Evolutionary conservation across 2,329 filamentous ascomycete species (phyloP).

Genomic region (Trichoderma cornu-damae): DNA sequence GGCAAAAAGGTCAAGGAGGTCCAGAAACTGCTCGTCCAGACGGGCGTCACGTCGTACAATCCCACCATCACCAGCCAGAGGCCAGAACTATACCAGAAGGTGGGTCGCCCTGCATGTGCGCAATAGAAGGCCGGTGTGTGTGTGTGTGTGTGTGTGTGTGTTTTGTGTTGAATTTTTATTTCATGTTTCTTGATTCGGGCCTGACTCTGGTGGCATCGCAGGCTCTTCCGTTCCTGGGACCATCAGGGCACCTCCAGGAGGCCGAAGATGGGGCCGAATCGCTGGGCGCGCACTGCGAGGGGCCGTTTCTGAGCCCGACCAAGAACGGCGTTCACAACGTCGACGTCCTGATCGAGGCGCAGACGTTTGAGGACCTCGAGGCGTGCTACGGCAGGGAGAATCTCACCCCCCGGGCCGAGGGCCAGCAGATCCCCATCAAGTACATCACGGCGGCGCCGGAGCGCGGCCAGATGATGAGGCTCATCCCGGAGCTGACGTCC

Average conservation of each 20-base stretch:
- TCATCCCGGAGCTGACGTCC: constrained; percentile 62
- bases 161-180: not conserved
- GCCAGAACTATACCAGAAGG: constrained; percentile 75
- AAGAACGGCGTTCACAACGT: constrained; percentile 84
- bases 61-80: constrained; percentile 80
- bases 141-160: not conserved
- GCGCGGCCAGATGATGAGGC: constrained; percentile 60
- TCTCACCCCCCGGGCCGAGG: constrained; percentile 41
- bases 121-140: not conserved
- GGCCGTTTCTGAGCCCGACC: constrained; percentile 75
- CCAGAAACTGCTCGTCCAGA: constrained; percentile 66
- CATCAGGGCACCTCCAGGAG: constrained; percentile 56
- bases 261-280: constrained; percentile 73
- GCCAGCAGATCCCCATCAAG: constrained; percentile 51
- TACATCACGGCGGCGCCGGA: constrained; percentile 88
- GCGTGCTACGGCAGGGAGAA: constrained; percentile 69
- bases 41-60: constrained; percentile 81
- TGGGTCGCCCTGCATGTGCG: constrained; percentile 29
- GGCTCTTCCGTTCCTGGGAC: constrained; percentile 71
- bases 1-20: constrained; percentile 65
- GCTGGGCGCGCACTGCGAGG: constrained; percentile 85
- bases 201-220: constrained; percentile 27
- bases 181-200: not conserved
- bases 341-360: constrained; percentile 61
- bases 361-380: constrained; percentile 60